Base-by-base conservation (phyloP, 1,284 basidiomycete species). In the Trametes hirsuta region DNA sequence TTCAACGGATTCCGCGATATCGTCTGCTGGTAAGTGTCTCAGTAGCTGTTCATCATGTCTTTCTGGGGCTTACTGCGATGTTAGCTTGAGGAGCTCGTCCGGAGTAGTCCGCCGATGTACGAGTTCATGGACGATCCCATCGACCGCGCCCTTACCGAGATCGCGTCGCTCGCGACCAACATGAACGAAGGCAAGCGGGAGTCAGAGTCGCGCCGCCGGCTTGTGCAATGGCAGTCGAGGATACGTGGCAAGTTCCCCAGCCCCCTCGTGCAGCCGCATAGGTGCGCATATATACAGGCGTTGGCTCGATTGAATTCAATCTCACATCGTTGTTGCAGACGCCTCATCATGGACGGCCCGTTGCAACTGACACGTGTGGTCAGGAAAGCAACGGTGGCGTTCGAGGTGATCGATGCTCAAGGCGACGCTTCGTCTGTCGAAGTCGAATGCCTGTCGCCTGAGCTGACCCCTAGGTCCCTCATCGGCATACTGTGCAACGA, bases 131-230 rank as follows among this genome's bases (percentile, higher is more conserved):
- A 87, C 63, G 94, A 95, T 72, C 87, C 93, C n/a, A 79, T 98
- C 49, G 91, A 94, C 66, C 86, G 86, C 61, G 95, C 95, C 1
- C 76, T 97, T 55, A 79, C 84, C 24, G 93, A 96, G 74, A 97
- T 98, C 67, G 85, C 94, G 4, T 85, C 85, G 8, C 77, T 98
- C 50, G 95, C 95, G 6, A 93, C 87, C 55, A 91, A 93, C 70
- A 97, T 98, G 93, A 98, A 98, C 74, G 95, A 98, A 77, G 93
- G 94, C 65, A 97, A 97, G 76, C 87, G 95, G 15, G 95, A 97
- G 69, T 84, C 93, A 3, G 95, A 98, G 76, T 94, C 93, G 4
- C 83, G 96, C 36, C 84, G 89, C 39, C 92, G 93, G 69, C 83
- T 98, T 34, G 91, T 96, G 22, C 87, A 91, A 69, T 94, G 97